Percentiles rank a stretch among this genome's conserved stretches.
Evolutionary conservation across 179 eudicot species (phyloP).

Genomic region (Actinidia chinensis): DNA sequence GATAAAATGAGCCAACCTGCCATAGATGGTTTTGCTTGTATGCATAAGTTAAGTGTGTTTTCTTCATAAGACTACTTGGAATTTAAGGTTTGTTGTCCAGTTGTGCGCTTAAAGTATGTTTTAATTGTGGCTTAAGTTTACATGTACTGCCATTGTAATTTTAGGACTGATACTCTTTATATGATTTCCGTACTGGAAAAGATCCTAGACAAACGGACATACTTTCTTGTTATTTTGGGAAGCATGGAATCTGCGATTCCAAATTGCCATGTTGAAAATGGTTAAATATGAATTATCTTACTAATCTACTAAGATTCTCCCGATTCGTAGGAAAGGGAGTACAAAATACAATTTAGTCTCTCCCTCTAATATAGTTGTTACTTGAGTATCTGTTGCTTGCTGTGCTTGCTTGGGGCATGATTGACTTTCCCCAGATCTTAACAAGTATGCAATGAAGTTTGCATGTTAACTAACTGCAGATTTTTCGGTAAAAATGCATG

Average conservation of each 20-base stretch:
- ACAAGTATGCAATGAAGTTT: background rate
- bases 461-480: background rate
- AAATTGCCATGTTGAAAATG: background rate
- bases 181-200: background rate
- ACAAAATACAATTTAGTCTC: background rate
- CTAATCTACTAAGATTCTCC: background rate
- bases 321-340: background rate
- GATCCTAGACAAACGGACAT: background rate
- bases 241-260: background rate
- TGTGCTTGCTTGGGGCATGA: background rate
- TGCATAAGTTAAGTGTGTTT: background rate
- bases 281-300: no score
- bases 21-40: background rate
- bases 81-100: background rate
- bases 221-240: background rate
- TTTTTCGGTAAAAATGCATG: background rate
- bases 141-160: background rate
- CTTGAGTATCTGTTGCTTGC: background rate
- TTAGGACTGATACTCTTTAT: background rate
- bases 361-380: background rate
- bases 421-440: background rate
- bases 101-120: background rate
- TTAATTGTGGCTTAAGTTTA: background rate
- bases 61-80: background rate
- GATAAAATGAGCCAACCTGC: background rate